Conservation (phyloP, 495 filamentous ascomycete species). For the Neurospora pannonica region DNA sequence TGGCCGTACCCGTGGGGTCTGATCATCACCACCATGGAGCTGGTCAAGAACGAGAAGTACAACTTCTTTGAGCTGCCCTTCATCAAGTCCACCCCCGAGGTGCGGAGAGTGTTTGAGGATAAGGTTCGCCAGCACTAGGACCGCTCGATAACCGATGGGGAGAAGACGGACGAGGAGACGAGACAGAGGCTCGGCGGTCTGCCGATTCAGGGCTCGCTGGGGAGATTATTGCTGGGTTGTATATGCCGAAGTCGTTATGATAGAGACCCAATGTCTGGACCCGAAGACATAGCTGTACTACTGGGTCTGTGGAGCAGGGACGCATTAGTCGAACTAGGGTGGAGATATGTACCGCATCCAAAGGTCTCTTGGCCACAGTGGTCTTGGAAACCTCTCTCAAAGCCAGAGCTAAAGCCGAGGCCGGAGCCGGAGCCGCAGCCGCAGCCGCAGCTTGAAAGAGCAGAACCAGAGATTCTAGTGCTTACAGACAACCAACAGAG, state of each 20-base stretch:
- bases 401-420: not conserved
- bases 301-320: not conserved
- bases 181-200: not conserved
- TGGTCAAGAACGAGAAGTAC: conserved; percentile 82
- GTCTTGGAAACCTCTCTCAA: not conserved
- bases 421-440: not conserved
- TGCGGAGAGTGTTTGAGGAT: conserved; percentile 28
- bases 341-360: not conserved
- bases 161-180: not conserved
- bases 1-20: conserved; percentile 96
- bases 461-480: not conserved
- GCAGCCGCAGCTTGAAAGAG: not conserved
- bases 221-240: not conserved
- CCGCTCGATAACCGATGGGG: not conserved
- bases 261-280: not conserved
- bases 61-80: conserved; percentile 89
- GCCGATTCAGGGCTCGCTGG: not conserved
- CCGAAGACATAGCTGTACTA: not conserved
- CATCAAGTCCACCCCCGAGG: conserved; percentile 79
- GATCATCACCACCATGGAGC: conserved; percentile 80
- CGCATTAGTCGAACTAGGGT: not conserved
- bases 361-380: not conserved
- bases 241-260: not conserved
- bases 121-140: not conserved
- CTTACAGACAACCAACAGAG: not conserved